Evolutionary conservation across 2,329 filamentous ascomycete genomes (phyloP), one percentile per base, ranked within the genome.

Genomic region (Sporothrix protearum): DNA sequence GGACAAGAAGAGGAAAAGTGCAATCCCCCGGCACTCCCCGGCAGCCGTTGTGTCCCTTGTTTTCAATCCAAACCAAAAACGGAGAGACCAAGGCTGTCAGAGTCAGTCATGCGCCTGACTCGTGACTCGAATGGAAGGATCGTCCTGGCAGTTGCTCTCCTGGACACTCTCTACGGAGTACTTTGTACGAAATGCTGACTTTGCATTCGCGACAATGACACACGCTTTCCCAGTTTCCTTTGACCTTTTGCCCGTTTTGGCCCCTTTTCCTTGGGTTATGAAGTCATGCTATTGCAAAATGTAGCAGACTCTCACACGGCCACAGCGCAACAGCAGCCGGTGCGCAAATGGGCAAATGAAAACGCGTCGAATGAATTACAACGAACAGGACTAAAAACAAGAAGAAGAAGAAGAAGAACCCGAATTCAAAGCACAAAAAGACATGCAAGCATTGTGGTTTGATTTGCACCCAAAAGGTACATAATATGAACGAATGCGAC

Each of bases 21-120:
- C 57, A 39, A 61, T 39, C 2, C 30, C 55, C 19, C 55, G 55
- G 55, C 55, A 19, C 16, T n/a, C 55, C 30, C 33, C 55, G 33
- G 39, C 4, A 14, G 14, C 42, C 6, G 14, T 19, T 47, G 3
- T 19, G 42, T 16, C 42, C 39, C 42, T 47, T 47, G 42, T 47
- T 14, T 61, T 42, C 57, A 25, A 7, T 16, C 61, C 61, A 49
- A 53, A 12, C 64, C 64, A 16, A 53, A 67, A 68, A 53, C 64
- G 64, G 64, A 53, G 64, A 36, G 36, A 28, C 14, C 39, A 66
- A 66, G 22, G 64, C 8, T 14, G 25, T 3, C 3, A 53, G 10
- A 49, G 39, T 33, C 64, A 68, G 64, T 53, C 64, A 68, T 68
- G n/a, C 47, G 64, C 28, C 36, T 53, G 45, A 30, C 64, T 39